Base-by-base conservation (phyloP, 2,329 filamentous ascomycete genomes). In the Fusarium xylarioides region DNA sequence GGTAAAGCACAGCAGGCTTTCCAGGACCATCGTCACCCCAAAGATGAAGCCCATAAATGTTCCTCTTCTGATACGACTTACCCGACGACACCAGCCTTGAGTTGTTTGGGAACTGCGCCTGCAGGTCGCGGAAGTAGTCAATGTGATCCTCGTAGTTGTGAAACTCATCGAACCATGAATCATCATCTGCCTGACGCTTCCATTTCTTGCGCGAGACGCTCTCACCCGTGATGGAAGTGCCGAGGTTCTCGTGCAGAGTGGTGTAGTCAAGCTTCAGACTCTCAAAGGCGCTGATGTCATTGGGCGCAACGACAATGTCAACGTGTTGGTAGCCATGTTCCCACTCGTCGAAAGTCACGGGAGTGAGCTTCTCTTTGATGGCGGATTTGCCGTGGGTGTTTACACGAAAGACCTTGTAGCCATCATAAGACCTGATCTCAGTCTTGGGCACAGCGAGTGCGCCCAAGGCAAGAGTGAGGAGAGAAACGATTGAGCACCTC, bases 31-130 rank as follows among this genome's bases (percentile, higher is more conserved):
- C 78, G 4, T 77, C 77, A 12, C 86, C 86, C 78, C 82, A 88
- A 32, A 88, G 79, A 69, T 88, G 86, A 52, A 88, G 72, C 1
- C 90, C 92, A 21, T 88, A 87, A 54, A 94, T 92, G 62, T 81
- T 76, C 34, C 85, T 79, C 15, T 85, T 85, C 73, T 86, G 78
- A 44, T 82, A 82, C 2, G 85, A 86, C 21, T 78, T 81, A 1
- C 86, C 86, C 9, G 83, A 80, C 4, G 81, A 82, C 11, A 87
- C 79, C 11, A 86, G 77, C 75, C 86, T 82, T 2, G 86, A 85
- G 68, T 87, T 86, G 14, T 78, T 77, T 7, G 85, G 82, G 63
- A 86, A 84, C 10, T 79, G 71, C 14, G 78, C 70, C 21, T 84
- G 82, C 15, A 88, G 76, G 56, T 85, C 81, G 7, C 80, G 74